phyloP scores from a whole-genome alignment of 805 yeast genomes.

The Phaffomyces opuntiae region DNA sequence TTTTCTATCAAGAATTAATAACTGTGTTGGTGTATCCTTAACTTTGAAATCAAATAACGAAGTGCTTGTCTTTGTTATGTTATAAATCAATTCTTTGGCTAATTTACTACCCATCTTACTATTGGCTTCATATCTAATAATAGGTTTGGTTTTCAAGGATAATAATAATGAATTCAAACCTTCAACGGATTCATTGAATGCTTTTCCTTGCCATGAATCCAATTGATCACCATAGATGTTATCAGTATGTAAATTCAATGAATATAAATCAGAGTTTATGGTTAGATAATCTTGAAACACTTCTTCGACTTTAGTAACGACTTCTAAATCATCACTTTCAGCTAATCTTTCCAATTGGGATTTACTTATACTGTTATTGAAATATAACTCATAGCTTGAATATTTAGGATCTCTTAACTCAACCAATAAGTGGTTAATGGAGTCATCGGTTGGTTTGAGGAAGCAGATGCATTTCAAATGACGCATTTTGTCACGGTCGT shows the following conservation, averaged over 20 bases:
- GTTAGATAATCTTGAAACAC: slow-evolving; percentile 78
- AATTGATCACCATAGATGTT: slow-evolving; percentile 28
- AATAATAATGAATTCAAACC: slow-evolving; percentile 52
- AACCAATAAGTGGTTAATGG: slow-evolving; percentile 49
- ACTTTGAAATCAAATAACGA: slow-evolving; percentile 59
- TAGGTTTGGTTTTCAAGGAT: slow-evolving; percentile 71
- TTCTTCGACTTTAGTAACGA: slow-evolving; percentile 70
- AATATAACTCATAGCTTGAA: slow-evolving; percentile 66
- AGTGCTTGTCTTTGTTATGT: slow-evolving; percentile 48
- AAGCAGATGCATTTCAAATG: slow-evolving; percentile 79
- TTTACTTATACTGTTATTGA: slow-evolving; percentile 71
- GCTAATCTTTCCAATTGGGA: slow-evolving; percentile 80
- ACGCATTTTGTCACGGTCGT: slow-evolving; percentile 59
- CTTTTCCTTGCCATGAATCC: slow-evolving; percentile 39
- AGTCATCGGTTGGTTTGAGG: slow-evolving; percentile 61
- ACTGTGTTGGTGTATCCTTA: slow-evolving; percentile 62
- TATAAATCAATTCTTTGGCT: slow-evolving; percentile 57
- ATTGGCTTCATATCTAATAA: slow-evolving; percentile 68
- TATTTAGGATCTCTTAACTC: slow-evolving; percentile 80
- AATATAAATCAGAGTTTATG: slow-evolving; percentile 62
- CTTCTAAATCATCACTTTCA: slow-evolving; percentile 82
- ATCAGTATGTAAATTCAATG: slow-evolving; percentile 28
- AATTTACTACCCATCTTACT: slow-evolving; percentile 59
- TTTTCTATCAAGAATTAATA: slow-evolving; percentile 74
- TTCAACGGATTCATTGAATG: slow-evolving; percentile 35